Evolutionary conservation across 495 filamentous ascomycete species (phyloP).

Genomic region (Penicillium simplicissimum): DNA sequence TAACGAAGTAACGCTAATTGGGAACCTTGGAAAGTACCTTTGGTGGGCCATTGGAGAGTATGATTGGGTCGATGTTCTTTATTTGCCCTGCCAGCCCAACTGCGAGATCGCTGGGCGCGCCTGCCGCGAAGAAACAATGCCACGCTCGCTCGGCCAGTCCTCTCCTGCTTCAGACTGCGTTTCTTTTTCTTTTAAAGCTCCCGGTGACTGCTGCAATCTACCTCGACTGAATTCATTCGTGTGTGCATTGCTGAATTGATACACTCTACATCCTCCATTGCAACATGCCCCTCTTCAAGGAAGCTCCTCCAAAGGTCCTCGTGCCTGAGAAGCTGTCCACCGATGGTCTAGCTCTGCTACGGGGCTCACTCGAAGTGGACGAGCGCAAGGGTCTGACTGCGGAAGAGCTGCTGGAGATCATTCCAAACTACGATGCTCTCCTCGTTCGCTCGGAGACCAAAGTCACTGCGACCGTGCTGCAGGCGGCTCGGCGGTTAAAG

Average conservation of each 20-base stretch:
- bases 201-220: neutral
- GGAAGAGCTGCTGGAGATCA: conserved; percentile 56
- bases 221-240: neutral
- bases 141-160: neutral
- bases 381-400: conserved; percentile 56
- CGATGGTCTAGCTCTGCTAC: conserved; percentile 65
- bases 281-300: conserved; percentile 21
- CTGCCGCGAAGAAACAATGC: conserved; percentile 16
- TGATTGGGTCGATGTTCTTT: neutral
- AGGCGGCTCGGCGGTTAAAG: conserved; percentile 59
- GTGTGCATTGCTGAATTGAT: neutral
- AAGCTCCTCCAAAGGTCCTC: conserved; percentile 56
- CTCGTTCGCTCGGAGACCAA: conserved; percentile 74
- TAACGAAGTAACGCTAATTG: neutral
- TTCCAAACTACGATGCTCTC: conserved; percentile 64
- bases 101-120: conserved; percentile 18
- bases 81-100: neutral
- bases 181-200: neutral
- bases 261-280: neutral
- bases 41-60: neutral
- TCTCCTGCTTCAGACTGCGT: neutral
- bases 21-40: neutral
- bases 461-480: conserved; percentile 60
- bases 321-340: conserved; percentile 73
- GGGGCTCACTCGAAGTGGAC: conserved; percentile 57